Evolutionary conservation across 2,329 filamentous ascomycete species (phyloP).

Genomic region (Nemania sp.): DNA sequence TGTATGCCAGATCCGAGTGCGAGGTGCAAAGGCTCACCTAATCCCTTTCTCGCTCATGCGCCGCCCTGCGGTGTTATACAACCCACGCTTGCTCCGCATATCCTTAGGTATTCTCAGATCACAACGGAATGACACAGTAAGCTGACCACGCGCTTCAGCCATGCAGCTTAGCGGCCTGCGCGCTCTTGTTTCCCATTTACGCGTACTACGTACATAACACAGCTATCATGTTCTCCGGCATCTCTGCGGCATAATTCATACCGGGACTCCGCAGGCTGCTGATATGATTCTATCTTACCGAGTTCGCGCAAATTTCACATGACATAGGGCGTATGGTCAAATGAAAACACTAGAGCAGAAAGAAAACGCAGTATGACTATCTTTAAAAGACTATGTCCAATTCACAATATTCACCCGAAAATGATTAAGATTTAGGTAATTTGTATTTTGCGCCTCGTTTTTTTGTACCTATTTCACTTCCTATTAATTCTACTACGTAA

Average conservation of each 20-base stretch:
- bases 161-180: conserved; percentile 3
- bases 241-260: conserved; percentile 11
- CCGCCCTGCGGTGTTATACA: neutral
- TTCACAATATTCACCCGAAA: neutral
- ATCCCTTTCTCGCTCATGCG: conserved; percentile 1
- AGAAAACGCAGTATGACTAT: neutral
- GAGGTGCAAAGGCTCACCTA: conserved; percentile 2
- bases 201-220: neutral
- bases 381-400: neutral
- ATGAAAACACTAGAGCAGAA: neutral
- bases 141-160: conserved; percentile 26
- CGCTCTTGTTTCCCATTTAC: conserved; percentile 3
- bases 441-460: conserved; percentile 11
- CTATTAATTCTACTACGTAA: conserved; percentile 39
- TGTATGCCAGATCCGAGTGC: neutral
- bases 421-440: neutral
- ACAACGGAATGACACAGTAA: conserved; percentile 31
- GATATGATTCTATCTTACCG: neutral
- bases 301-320: neutral
- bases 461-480: conserved; percentile 35
- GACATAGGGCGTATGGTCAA: neutral
- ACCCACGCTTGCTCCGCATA: neutral
- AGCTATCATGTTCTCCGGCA: neutral
- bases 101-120: conserved; percentile 2
- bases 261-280: neutral